Percentiles rank a stretch among this genome's conserved stretches.
Evolutionary conservation across 2,329 filamentous ascomycete species (phyloP).

Genomic region (Catunica adiposa): DNA sequence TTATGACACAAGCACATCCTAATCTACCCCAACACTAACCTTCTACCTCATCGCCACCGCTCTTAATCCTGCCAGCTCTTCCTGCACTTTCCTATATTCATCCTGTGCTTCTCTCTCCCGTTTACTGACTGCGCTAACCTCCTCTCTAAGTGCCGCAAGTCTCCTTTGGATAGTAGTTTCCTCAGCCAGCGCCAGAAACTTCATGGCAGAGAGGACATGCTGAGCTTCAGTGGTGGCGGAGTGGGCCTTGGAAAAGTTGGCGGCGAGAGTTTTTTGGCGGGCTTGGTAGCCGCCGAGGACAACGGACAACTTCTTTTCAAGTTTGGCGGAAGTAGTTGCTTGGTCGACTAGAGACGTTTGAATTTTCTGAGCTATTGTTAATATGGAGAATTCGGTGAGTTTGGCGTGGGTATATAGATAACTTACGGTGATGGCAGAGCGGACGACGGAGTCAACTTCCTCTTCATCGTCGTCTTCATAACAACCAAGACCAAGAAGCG

Average conservation of each 20-base stretch:
- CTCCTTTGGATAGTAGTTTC: conserved; percentile 57
- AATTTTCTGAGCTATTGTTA: conserved; percentile 33
- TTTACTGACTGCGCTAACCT: conserved; percentile 63
- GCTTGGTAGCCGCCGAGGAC: conserved; percentile 84
- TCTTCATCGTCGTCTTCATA: conserved; percentile 65
- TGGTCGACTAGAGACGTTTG: conserved; percentile 57
- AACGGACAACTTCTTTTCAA: conserved; percentile 83
- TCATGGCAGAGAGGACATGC: conserved; percentile 56
- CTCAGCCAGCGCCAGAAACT: conserved; percentile 62
- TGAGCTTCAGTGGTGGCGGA: conserved; percentile 58
- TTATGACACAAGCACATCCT: not conserved
- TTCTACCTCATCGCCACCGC: conserved; percentile 11
- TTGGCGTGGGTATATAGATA: not conserved
- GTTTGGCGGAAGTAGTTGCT: conserved; percentile 67
- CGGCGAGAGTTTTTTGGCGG: conserved; percentile 60
- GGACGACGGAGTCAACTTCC: conserved; percentile 45
- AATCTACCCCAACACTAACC: not conserved
- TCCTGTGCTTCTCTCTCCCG: conserved; percentile 87
- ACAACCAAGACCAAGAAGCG: conserved; percentile 65
- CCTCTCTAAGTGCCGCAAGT: conserved; percentile 60
- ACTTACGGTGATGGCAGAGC: conserved; percentile 57
- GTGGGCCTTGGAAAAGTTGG: conserved; percentile 63
- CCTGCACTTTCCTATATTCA: conserved; percentile 55
- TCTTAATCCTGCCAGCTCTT: conserved; percentile 54
- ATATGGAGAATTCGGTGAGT: not conserved